These are phyloP conservation scores for Powellomyces hirtus DNA, from an alignment of 192 early-diverging fungal genomes.

Conservation along the genomic window DNA sequence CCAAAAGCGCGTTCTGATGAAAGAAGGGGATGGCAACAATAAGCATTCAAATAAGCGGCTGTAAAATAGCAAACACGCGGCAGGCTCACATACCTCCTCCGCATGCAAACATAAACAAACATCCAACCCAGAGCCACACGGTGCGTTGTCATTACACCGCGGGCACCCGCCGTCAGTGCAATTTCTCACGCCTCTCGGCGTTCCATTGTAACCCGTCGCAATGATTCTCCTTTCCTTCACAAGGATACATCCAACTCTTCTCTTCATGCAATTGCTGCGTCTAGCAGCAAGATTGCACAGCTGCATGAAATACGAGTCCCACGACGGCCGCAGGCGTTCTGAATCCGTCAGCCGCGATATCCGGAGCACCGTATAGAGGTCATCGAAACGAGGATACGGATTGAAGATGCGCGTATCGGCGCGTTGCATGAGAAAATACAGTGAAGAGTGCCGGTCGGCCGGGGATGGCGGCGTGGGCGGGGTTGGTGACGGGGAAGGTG, in stretches of 20 bases:
- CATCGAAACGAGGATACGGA: conserved; percentile 33
- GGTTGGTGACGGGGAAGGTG: not conserved
- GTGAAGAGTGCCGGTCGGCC: not conserved
- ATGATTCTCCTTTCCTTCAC: conserved; percentile 86
- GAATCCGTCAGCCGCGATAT: conserved; percentile 56
- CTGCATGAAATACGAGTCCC: conserved; percentile 99
- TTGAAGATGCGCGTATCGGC: conserved; percentile 71
- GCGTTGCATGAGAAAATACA: conserved; percentile 26
- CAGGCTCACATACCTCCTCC: conserved; percentile 63
- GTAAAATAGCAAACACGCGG: not conserved
- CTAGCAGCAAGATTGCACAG: conserved; percentile 87
- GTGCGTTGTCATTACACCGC: conserved; percentile 84
- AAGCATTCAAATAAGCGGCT: not conserved
- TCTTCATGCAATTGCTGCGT: conserved; percentile 97
- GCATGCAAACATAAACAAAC: conserved; percentile 95
- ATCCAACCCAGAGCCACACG: conserved; percentile 77
- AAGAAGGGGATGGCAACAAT: not conserved
- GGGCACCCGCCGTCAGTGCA: conserved; percentile 94
- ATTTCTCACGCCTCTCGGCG: conserved; percentile 85
- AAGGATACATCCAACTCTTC: conserved; percentile 92
- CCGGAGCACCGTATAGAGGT: conserved; percentile 27
- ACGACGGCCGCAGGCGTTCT: conserved; percentile 76
- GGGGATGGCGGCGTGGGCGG: not conserved
- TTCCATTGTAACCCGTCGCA: conserved; percentile 99
- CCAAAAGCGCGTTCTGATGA: conserved; percentile 82